These are phyloP conservation scores for Lentinus brumalis DNA, from an alignment of 768 basidiomycete species.

Conservation along the genomic window DNA sequence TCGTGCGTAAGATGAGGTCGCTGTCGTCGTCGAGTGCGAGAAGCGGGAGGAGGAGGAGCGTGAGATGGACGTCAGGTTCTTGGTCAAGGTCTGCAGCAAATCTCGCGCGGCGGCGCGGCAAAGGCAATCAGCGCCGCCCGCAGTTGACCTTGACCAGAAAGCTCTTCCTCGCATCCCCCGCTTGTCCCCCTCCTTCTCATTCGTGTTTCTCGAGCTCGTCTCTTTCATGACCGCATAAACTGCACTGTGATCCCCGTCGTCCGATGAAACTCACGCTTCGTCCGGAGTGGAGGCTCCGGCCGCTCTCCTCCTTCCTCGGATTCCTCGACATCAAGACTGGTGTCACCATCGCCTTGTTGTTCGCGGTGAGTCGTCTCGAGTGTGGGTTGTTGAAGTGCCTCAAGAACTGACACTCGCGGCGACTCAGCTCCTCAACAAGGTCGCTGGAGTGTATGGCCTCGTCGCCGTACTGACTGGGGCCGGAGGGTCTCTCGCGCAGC, in stretches of 20 bases:
- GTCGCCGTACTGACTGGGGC: constrained; percentile 89
- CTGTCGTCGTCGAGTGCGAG: neutral
- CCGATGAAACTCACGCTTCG: constrained; percentile 73
- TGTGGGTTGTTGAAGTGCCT: constrained; percentile 2
- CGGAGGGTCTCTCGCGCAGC: constrained; percentile 90
- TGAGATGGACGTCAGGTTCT: constrained; percentile 15
- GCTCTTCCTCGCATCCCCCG: constrained; percentile 3
- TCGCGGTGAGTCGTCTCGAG: constrained; percentile 64
- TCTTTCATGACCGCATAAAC: constrained; percentile 17
- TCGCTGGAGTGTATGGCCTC: constrained; percentile 95
- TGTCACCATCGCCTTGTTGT: constrained; percentile 83
- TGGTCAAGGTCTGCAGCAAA: constrained; percentile 15
- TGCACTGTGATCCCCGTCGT: neutral
- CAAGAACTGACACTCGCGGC: constrained; percentile 18
- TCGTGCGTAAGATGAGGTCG: neutral
- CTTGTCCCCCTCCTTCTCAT: neutral
- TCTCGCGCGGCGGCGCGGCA: constrained; percentile 9
- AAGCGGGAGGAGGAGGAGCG: constrained; percentile 4
- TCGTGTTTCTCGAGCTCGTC: neutral
- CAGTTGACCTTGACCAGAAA: neutral
- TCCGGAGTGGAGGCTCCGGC: constrained; percentile 83
- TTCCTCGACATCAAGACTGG: constrained; percentile 94
- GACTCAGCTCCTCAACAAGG: constrained; percentile 87
- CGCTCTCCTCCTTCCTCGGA: constrained; percentile 80
- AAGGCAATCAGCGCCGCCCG: neutral